These are phyloP conservation scores for Radiomyces spectabilis DNA, from an alignment of 192 early-diverging fungal genomes.

Conservation along the genomic window DNA sequence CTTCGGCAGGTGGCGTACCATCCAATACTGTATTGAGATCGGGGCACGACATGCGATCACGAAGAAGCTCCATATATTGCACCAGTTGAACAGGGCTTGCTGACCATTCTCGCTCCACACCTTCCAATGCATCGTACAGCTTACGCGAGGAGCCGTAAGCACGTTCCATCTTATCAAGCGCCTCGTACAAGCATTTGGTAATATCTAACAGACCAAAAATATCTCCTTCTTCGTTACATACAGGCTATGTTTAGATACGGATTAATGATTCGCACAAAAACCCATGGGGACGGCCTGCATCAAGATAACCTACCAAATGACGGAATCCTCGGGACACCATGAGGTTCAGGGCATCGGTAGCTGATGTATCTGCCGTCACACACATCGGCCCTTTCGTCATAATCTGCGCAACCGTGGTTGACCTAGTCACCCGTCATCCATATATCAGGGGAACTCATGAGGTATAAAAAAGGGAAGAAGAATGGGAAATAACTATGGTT, in stretches of 20 bases:
- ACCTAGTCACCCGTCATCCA: neutral
- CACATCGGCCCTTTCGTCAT: constrained; percentile 81
- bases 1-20: constrained; percentile 48
- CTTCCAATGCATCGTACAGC: constrained; percentile 70
- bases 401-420: constrained; percentile 60
- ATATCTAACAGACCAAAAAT: constrained; percentile 77
- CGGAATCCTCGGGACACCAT: constrained; percentile 75
- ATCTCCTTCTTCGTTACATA: constrained; percentile 69
- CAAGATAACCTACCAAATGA: constrained; percentile 44
- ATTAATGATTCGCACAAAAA: neutral
- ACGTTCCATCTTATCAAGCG: constrained; percentile 72
- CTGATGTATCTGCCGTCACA: constrained; percentile 69
- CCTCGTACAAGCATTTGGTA: constrained; percentile 78
- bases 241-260: constrained; percentile 38
- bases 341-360: constrained; percentile 71
- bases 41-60: constrained; percentile 83
- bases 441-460: too few species aligned
- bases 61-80: constrained; percentile 58
- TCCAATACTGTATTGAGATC: constrained; percentile 78
- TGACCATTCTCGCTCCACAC: constrained; percentile 71
- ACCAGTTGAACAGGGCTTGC: constrained; percentile 52
- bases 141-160: constrained; percentile 71
- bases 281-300: neutral
- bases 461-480: too few species aligned
- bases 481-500: neutral